Evolutionary conservation across 2,329 filamentous ascomycete species (phyloP), one percentile per base, ranked within the genome.

Genomic region (Hypoxylon sp.): DNA sequence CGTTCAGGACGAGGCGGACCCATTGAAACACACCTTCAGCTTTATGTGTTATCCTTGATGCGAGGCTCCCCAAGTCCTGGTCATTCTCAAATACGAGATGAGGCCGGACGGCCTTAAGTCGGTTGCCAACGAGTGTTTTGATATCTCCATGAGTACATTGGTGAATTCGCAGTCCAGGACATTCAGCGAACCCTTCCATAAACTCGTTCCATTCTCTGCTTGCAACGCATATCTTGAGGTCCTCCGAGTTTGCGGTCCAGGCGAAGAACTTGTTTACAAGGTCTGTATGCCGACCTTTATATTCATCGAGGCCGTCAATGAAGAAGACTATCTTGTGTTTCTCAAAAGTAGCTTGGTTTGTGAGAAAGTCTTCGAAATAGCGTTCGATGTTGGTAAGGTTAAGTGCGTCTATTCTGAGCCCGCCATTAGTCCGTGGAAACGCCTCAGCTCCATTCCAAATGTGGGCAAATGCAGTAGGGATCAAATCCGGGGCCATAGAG

Each of bases 161-260:
- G 57, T 70, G 68, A 13, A 70, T 53, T 19, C 48, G 54, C 7
- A 71, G 13, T 31, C 54, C 62, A 7, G 67, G 63, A 17, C 67
- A 69, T 35, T 63, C 39, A 6, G 48, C 50, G 46, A 71, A 69
- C 15, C 56, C 63, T 39, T 67, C 35, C 19, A 46, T 55, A 21
- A 69, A 69, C 46, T 67, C 61, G 29, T 65, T 69, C 66, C 61
- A 71, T 57, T 71, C 69, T 47, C 69, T 65, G 27, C 69, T 67
- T 17, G 66, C 56, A 42, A 71, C 63, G 27, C 62, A 69, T 48
- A 69, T 71, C 27, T 71, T 71, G 17, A 69, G 46, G 39, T 64
- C 32, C 0, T 55, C 48, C 0, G 13, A 17, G 27, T 48, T 46
- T 2, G 29, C 7, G 6, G 55, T 51, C 67, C 67, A 69, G 5